Percentiles rank a stretch among this genome's conserved stretches.
Conservation (phyloP, 352 stramenopile species). For the Globisporangium cystogenes region DNA sequence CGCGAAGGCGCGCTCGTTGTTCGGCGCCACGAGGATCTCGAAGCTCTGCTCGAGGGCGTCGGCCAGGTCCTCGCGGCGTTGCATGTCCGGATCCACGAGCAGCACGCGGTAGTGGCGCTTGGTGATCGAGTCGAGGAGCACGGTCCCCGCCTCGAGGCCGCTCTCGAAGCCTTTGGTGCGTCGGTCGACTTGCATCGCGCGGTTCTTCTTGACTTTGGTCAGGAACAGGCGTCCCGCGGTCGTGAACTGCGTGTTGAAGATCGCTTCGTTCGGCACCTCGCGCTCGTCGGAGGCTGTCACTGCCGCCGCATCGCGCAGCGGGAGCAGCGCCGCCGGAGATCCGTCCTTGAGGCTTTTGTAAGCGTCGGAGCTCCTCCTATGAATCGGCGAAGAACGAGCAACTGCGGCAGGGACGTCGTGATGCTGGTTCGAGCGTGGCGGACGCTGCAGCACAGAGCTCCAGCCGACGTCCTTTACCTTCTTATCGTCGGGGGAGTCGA, state of each 20-base stretch:
- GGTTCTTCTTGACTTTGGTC: conserved; percentile 73
- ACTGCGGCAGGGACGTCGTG: background rate
- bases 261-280: conserved; percentile 48
- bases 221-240: conserved; percentile 58
- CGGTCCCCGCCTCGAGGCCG: conserved; percentile 33
- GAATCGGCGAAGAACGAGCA: background rate
- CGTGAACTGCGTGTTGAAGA: conserved; percentile 80
- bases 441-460: conserved; percentile 8
- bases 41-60: conserved; percentile 60
- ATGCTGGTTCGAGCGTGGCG: conserved; percentile 3
- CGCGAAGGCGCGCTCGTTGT: conserved; percentile 53
- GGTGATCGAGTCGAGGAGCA: conserved; percentile 50
- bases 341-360: conserved; percentile 1
- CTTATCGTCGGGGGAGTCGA: background rate
- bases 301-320: background rate
- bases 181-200: conserved; percentile 64
- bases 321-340: background rate
- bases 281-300: background rate
- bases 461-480: conserved; percentile 4
- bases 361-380: background rate
- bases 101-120: conserved; percentile 59
- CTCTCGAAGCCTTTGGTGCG: conserved; percentile 58
- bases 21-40: conserved; percentile 59
- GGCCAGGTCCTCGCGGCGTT: conserved; percentile 54
- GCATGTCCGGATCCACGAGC: conserved; percentile 57